phyloP scores from a whole-genome alignment of 2,329 filamentous ascomycete genomes.

The Bipolaris cookei region DNA sequence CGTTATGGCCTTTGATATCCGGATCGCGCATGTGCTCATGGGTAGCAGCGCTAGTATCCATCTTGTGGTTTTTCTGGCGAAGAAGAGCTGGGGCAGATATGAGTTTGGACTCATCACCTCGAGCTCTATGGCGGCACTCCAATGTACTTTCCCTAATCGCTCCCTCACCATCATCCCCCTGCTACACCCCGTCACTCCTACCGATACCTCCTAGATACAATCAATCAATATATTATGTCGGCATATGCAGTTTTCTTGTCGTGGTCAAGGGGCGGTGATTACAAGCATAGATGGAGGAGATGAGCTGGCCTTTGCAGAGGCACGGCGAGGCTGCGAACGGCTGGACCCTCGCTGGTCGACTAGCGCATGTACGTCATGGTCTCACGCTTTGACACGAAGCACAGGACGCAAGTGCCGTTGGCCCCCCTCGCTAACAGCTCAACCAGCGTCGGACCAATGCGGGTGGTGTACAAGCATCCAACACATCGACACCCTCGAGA shows the following conservation, averaged over 20 bases:
- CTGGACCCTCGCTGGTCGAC: slow-evolving; percentile 6
- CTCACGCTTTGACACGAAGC: slow-evolving; percentile 12
- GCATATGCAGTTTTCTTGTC: not conserved
- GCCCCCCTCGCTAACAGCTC: not conserved
- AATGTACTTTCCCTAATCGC: slow-evolving; percentile 25
- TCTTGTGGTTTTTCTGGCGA: slow-evolving; percentile 24
- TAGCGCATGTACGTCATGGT: slow-evolving; percentile 18
- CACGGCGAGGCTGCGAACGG: slow-evolving; percentile 15
- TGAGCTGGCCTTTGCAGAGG: slow-evolving; percentile 4
- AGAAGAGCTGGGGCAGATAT: slow-evolving; percentile 23
- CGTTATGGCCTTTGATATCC: slow-evolving; percentile 51
- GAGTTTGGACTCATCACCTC: slow-evolving; percentile 23
- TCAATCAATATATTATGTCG: slow-evolving; percentile 18
- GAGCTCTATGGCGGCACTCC: slow-evolving; percentile 9
- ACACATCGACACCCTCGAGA: not conserved
- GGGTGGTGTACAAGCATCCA: not conserved
- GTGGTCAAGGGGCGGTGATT: not conserved
- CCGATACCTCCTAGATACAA: slow-evolving; percentile 17
- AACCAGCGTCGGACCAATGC: not conserved
- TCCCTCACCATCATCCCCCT: slow-evolving; percentile 19
- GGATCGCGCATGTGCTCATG: slow-evolving; percentile 45
- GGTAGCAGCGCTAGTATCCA: slow-evolving; percentile 40
- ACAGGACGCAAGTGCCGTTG: slow-evolving; percentile 7
- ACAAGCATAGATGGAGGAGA: not conserved
- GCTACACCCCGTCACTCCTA: slow-evolving; percentile 17